Evolutionary conservation across 225 moss, liverwort and hornwort species (phyloP).

Genomic region (Pseudoscleropodium purum): DNA sequence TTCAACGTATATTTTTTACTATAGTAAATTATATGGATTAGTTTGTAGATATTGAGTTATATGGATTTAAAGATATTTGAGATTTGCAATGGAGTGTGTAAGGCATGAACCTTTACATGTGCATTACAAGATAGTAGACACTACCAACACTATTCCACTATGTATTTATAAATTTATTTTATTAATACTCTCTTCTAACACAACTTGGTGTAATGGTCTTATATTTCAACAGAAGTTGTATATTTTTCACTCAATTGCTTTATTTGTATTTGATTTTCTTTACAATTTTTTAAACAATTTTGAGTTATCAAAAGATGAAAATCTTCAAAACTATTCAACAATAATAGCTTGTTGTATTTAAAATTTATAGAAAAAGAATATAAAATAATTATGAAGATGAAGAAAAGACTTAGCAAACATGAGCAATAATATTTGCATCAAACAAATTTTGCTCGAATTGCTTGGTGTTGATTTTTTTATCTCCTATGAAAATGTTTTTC

Average conservation of each 20-base stretch:
- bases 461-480: neutral
- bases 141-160: fast-evolving
- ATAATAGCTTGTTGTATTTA: neutral
- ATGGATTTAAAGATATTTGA: neutral
- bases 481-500: neutral
- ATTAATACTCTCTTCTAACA: fast-evolving
- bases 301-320: neutral
- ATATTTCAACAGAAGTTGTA: neutral
- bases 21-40: neutral
- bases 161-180: neutral
- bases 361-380: neutral
- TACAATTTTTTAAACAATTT: neutral
- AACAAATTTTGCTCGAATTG: neutral
- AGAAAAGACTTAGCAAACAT: neutral
- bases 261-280: neutral
- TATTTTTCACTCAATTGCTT: neutral
- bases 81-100: fast-evolving
- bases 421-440: neutral
- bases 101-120: neutral
- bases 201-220: neutral
- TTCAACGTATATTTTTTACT: neutral
- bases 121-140: neutral
- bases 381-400: too few species aligned
- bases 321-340: neutral
- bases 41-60: neutral